Percentiles rank a stretch among this genome's conserved stretches.
Conservation (phyloP, 2,329 filamentous ascomycete species). For the Cercospora canescens region DNA sequence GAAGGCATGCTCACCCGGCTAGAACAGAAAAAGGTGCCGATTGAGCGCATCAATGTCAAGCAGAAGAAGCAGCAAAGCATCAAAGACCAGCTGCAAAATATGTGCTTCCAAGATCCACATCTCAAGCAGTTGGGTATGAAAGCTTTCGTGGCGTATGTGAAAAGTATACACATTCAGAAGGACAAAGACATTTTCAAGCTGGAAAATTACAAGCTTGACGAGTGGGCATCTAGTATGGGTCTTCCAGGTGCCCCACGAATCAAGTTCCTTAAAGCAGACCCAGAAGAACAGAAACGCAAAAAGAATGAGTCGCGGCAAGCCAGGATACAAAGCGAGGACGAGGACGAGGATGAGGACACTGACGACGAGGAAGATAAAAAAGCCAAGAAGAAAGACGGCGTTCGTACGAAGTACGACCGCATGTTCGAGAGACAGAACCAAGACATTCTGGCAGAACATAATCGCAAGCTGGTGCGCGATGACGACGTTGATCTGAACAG, state of each 20-base stretch:
- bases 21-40: conserved; percentile 84
- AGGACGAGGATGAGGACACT: conserved; percentile 60
- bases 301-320: conserved; percentile 78
- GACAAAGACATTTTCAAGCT: conserved; percentile 92
- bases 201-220: conserved; percentile 79
- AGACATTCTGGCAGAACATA: conserved; percentile 91
- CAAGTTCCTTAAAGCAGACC: conserved; percentile 87
- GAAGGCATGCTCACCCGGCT: conserved; percentile 84
- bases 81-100: conserved; percentile 80
- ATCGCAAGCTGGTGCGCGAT: conserved; percentile 77
- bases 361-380: conserved; percentile 49
- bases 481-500: conserved; percentile 41
- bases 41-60: conserved; percentile 82
- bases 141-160: conserved; percentile 86
- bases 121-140: conserved; percentile 96
- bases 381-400: conserved; percentile 61
- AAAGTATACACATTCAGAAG: conserved; percentile 82
- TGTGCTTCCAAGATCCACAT: conserved; percentile 93
- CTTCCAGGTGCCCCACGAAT: conserved; percentile 90
- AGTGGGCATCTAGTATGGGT: conserved; percentile 80
- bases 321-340: conserved; percentile 58
- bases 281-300: conserved; percentile 78
- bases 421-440: conserved; percentile 99
- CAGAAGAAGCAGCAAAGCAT: conserved; percentile 88
- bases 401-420: conserved; percentile 92